Evolutionary conservation across 805 yeast genomes (phyloP), one percentile per base, ranked within the genome.

Genomic region (Candida qinlingensis): DNA sequence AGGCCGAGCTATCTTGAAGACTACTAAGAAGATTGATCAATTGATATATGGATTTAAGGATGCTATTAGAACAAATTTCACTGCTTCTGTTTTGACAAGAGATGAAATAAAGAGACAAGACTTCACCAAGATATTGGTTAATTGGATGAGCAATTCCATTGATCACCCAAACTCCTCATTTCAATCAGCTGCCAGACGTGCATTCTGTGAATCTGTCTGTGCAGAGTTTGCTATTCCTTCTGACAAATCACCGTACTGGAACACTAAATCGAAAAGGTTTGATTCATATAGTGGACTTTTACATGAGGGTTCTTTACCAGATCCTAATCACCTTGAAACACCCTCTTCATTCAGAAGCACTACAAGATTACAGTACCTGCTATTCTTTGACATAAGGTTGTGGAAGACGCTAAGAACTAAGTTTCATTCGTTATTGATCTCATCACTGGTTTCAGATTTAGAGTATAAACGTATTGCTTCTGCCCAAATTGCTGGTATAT

Each of bases 301-400:
- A 3, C 42, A 56, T 7, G 54, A 54, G 3, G 37, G 47, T 4
- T 39, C 45, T 7, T 41, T 58, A 1, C 61, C 60, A 12, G 37
- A 37, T 25, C 42, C 39, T 37, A 6, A 41, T 19, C 19, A 19
- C 19, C 19, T 19, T 19, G 19, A 19, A 19, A 19, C 19, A 19
- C 19, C 19, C 19, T 19, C 19, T 19, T 19, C 19, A 19, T 19
- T 19, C 19, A 19, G 19, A 19, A 19, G 19, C 19, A 19, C 19
- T 44, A 13, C 41, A 46, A 12, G 26, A 33, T 7, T 85, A 10
- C 90, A 85, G 59, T 72, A 69, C 55, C 56, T 86, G 26, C 64
- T 84, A 36, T 73, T 71, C 50, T 76, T 83, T 49, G 87, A 85
- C 51, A 71, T 78, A 37, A 70, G 94, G 54, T 75, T 75, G 34